Base-by-base conservation (phyloP, 2,329 filamentous ascomycete genomes). In the Cercospora sojina region DNA sequence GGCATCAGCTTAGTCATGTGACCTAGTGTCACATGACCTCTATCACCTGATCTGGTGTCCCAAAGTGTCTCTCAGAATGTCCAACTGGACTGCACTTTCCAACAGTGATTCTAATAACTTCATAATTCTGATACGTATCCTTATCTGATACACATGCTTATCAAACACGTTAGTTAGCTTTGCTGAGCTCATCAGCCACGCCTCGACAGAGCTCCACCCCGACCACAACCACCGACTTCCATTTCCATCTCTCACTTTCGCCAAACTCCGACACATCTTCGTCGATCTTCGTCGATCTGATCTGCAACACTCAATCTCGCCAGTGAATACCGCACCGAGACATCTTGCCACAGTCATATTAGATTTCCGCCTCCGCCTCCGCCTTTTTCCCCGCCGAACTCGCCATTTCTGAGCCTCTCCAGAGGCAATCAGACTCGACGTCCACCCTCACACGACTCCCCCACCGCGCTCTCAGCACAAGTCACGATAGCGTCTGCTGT, bases 171-270 rank as follows among this genome's bases (percentile, higher is more conserved):
- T 35, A 12, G 7, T 38, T 38, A 9, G 18, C 47, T 23, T 27
- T 35, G 53, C 53, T 57, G 53, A 57, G 53, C 41, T 59, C 57
- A 59, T 47, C 57, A 59, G 23, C 25, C 31, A 41, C 32, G 25
- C 32, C 29, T 31, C 27, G 16, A 18, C 7, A 31, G 0, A 35
- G 29, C 29, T 41, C 20, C 56, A 35, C 35, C 57, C 25, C 32
- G 3, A 43, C 58, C 41, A 62, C 47, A 13, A 16, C 23, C 20
- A 38, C n/a, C 27, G 10, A 32, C 58, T 60, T 60, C 58, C 53
- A n/a, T 29, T 38, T 60, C 27, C 58, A 5, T 43, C 58, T 29
- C 27, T 27, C 58, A 16, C 41, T 31, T 53, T 25, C 23, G 5
- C 35, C 35, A 3, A 9, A 23, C 3, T 27, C 47, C 47, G 13